Base-by-base conservation (phyloP, 768 basidiomycete genomes). In the Pholiota molesta region DNA sequence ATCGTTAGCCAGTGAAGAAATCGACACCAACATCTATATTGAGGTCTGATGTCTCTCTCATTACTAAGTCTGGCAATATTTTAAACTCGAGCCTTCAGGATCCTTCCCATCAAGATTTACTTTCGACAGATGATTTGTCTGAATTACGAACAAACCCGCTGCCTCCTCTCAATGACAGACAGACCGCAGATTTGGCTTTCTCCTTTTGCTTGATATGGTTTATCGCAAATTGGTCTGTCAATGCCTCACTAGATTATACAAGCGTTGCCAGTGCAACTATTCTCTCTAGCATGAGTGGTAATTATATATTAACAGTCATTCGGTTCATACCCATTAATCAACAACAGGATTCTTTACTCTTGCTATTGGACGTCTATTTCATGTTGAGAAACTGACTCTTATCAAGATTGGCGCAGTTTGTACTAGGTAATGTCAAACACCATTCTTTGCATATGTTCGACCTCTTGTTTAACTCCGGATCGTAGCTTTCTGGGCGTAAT, bases 211-310 rank as follows among this genome's bases (percentile, higher is more conserved):
- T 92, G 61, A 78, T 97, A 37, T 99, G 96, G 94, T 97, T 99
- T 69, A 79, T 88, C 39, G 97, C 97, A 13, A 99, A 99, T 70
- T 99, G 95, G 94, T 74, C 87, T 11, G 78, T 97, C 31, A 97
- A 96, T 71, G 89, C 88, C 0, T 81, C 91, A 19, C 80, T 99
- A 49, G 88, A 85, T 31, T 91, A 89, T 71, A 99, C 97, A 1
- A 94, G 89, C 68, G 96, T 98, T n/a, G 93, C 94, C 2, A 97
- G 94, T 72, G 87, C 93, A 19, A 97, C 96, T 4, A 89, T 98
- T 39, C 75, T 97, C 55, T 90, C 92, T 1, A 88, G 90, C 69
- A 96, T 88, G 81, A 95, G 94, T 65, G 95, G 96, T 95, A 66
- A 35, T 87, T 73, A 23, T 7, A 29, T 17, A 9, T 23, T 2